A percentile compares a stretch with the other conserved stretches of the same genome.
Conservation (phyloP, 2,329 filamentous ascomycete genomes). For the Pseudogymnoascus sp. region DNA sequence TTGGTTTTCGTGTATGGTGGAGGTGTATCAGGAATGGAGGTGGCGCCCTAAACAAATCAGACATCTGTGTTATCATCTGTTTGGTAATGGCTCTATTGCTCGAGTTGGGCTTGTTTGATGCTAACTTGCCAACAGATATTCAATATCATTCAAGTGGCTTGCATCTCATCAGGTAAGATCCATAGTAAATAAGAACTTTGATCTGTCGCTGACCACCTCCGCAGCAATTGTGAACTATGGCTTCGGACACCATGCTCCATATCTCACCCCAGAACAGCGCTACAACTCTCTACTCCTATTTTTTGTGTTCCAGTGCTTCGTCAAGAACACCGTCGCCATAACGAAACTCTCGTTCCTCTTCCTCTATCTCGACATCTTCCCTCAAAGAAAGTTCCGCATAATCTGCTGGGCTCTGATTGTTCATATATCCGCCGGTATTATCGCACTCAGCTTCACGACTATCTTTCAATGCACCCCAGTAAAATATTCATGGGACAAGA, state of each 20-base stretch:
- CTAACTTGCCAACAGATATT: constrained; percentile 7
- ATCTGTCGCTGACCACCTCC: not conserved
- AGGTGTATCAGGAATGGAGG: constrained; percentile 9
- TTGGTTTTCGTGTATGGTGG: constrained; percentile 16
- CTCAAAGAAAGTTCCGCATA: constrained; percentile 12
- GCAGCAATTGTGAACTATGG: constrained; percentile 15
- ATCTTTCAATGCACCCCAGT: constrained; percentile 17
- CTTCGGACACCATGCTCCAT: constrained; percentile 15
- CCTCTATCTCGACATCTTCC: constrained; percentile 17
- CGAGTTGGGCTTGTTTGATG: not conserved
- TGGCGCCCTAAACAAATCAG: constrained; percentile 7
- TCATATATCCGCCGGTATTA: constrained; percentile 6
- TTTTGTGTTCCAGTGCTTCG: constrained; percentile 5
- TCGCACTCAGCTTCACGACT: constrained; percentile 12
- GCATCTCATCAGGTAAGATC: constrained; percentile 9
- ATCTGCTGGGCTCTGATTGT: constrained; percentile 12
- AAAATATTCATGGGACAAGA: constrained; percentile 17
- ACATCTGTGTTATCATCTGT: constrained; percentile 9
- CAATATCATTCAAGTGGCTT: constrained; percentile 8
- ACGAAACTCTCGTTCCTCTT: constrained; percentile 16
- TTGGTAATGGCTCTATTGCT: not conserved
- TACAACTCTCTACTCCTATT: constrained; percentile 16
- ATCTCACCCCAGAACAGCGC: constrained; percentile 12
- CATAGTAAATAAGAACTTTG: not conserved
- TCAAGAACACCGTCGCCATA: constrained; percentile 13